Percentiles rank a stretch among this genome's conserved stretches.
Evolutionary conservation across 208 protist species (phyloP).

Genomic region (Porcisia deanei): DNA sequence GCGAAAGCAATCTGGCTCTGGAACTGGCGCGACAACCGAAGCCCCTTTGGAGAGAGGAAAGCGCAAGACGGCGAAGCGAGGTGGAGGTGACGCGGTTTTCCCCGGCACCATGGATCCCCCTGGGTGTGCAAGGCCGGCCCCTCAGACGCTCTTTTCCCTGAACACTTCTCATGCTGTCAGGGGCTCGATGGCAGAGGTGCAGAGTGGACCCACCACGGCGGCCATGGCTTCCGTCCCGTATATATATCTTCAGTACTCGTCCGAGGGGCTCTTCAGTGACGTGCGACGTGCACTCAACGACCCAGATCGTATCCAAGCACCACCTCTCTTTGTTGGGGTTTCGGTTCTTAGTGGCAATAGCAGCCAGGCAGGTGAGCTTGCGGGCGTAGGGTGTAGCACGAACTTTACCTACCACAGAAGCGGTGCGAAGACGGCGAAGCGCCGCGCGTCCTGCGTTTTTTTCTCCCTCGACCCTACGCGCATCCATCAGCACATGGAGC

Average conservation of each 20-base stretch:
- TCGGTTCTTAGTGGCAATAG: slow-evolving; percentile 1
- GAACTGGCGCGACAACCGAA: neutral
- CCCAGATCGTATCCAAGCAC: slow-evolving; percentile 82
- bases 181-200: slow-evolving; percentile 5
- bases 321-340: slow-evolving; percentile 78
- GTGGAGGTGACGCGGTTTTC: neutral
- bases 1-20: slow-evolving; percentile 9
- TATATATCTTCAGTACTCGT: slow-evolving; percentile 34
- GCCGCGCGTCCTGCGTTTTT: slow-evolving; percentile 27
- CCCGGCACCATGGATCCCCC: too few species aligned
- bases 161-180: slow-evolving; percentile 3
- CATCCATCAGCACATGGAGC: slow-evolving; percentile 46
- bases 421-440: slow-evolving; percentile 22
- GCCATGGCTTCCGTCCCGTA: slow-evolving; percentile 37
- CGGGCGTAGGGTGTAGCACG: slow-evolving; percentile 22
- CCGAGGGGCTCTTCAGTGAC: slow-evolving; percentile 48
- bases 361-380: neutral
- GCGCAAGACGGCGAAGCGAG: neutral
- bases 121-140: neutral
- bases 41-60: slow-evolving; percentile 4
- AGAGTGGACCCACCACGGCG: slow-evolving; percentile 14
- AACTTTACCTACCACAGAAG: slow-evolving; percentile 32
- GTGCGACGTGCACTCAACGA: slow-evolving; percentile 59
- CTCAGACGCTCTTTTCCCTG: slow-evolving; percentile 54
- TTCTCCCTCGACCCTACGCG: slow-evolving; percentile 26